These are phyloP conservation scores for Pestalotiopsis sp. DNA, from an alignment of 2,329 filamentous ascomycete genomes.

Conservation along the genomic window DNA sequence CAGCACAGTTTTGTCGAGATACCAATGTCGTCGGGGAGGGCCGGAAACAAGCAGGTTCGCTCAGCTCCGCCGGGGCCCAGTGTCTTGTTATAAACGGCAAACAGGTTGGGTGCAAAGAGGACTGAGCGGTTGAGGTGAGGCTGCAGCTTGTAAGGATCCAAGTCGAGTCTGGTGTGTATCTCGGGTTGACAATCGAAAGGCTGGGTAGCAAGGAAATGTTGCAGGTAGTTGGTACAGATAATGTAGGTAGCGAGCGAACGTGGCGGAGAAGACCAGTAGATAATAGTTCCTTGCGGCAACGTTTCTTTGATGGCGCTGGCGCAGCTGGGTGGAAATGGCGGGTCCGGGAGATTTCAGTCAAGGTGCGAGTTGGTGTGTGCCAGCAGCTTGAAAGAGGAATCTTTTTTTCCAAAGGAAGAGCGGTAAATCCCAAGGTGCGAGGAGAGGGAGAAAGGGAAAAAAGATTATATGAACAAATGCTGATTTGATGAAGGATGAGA, in stretches of 20 bases:
- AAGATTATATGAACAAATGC: slow-evolving; percentile 15
- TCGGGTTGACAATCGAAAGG: neutral
- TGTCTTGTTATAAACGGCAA: neutral
- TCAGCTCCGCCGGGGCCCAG: neutral
- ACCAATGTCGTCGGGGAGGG: neutral
- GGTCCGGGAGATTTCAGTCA: neutral
- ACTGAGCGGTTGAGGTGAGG: neutral
- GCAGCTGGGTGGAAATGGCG: neutral
- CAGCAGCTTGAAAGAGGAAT: neutral
- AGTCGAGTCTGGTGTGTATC: neutral
- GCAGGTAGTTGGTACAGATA: neutral
- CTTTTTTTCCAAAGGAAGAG: neutral
- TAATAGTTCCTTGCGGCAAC: neutral
- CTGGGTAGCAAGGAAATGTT: neutral
- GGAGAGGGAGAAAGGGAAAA: neutral
- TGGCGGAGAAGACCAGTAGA: neutral
- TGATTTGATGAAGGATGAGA: slow-evolving; percentile 14
- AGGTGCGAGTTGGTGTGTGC: slow-evolving; percentile 1
- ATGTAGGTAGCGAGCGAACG: neutral
- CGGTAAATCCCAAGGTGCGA: slow-evolving; percentile 12
- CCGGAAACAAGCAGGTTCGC: slow-evolving; percentile 3
- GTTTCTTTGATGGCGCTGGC: neutral
- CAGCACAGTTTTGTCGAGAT: slow-evolving; percentile 19
- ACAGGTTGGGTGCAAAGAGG: neutral
- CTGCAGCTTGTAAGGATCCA: neutral